Evolutionary conservation across 1,284 basidiomycete species (phyloP).

Genomic region (Prillingera fragicola): DNA sequence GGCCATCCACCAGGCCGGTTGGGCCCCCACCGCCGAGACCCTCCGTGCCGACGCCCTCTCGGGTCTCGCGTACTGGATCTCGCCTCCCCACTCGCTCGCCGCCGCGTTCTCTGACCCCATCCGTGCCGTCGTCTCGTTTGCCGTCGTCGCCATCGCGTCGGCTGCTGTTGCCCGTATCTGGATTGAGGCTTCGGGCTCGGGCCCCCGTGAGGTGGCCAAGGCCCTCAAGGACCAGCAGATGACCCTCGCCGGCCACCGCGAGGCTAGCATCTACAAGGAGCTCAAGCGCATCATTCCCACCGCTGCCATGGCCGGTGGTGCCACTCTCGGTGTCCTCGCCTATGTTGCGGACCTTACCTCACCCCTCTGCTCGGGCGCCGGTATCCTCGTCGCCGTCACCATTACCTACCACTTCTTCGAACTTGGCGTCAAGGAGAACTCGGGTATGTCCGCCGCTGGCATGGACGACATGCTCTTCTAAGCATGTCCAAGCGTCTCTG

Average conservation of each 20-base stretch:
- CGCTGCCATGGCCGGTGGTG: slow-evolving; percentile 92
- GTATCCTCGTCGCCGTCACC: slow-evolving; percentile 94
- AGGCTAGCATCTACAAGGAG: slow-evolving; percentile 97
- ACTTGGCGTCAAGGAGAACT: slow-evolving; percentile 51
- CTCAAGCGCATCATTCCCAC: slow-evolving; percentile 95
- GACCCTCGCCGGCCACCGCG: slow-evolving; percentile 96
- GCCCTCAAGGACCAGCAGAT: slow-evolving; percentile 97
- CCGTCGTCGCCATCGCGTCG: slow-evolving; percentile 87
- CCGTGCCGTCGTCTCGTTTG: slow-evolving; percentile 83
- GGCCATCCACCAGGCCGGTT: slow-evolving; percentile 95
- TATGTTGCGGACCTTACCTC: slow-evolving; percentile 91
- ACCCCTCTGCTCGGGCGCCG: slow-evolving; percentile 90
- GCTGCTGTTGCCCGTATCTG: slow-evolving; percentile 97
- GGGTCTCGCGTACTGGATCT: slow-evolving; percentile 95
- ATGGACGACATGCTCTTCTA: slow-evolving; percentile 43
- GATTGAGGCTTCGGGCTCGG: slow-evolving; percentile 95
- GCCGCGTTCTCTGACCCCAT: slow-evolving; percentile 84
- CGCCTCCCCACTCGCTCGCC: slow-evolving; percentile 82
- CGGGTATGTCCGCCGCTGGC: slow-evolving; percentile 47
- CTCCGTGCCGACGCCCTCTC: no score
- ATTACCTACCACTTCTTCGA: slow-evolving; percentile 81
- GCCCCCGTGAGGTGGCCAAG: slow-evolving; percentile 90
- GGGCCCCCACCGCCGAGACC: slow-evolving; percentile 83
- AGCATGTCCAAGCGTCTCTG: background rate
- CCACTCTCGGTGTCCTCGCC: slow-evolving; percentile 83